These are phyloP conservation scores for Phenoliferia sp. DNA, from an alignment of 1,284 basidiomycete species.

Conservation along the genomic window DNA sequence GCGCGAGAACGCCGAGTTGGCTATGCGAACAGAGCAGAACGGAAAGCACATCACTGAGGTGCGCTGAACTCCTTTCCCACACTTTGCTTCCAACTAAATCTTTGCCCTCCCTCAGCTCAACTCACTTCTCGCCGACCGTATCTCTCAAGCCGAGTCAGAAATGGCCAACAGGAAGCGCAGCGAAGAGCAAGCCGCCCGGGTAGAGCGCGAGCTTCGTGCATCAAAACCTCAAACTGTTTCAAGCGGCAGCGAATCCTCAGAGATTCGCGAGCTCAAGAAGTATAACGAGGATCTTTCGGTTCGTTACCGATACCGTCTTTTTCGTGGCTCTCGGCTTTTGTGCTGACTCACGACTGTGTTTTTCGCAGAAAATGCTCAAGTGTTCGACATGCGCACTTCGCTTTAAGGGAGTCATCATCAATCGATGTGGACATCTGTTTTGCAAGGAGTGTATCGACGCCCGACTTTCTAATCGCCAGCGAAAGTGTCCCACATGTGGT, in stretches of 20 bases:
- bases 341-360: background rate
- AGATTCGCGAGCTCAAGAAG: constrained; percentile 38
- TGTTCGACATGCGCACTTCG: constrained; percentile 85
- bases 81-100: background rate
- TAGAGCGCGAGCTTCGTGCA: constrained; percentile 43
- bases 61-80: background rate
- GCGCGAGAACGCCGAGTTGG: constrained; percentile 24
- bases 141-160: constrained; percentile 42
- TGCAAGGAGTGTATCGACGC: constrained; percentile 57
- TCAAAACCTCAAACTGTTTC: constrained; percentile 46
- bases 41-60: constrained; percentile 19
- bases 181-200: constrained; percentile 41
- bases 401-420: constrained; percentile 80
- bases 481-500: constrained; percentile 92
- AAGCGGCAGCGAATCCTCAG: constrained; percentile 23
- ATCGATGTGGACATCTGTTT: constrained; percentile 60
- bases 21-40: constrained; percentile 17
- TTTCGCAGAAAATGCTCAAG: constrained; percentile 67
- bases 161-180: constrained; percentile 35
- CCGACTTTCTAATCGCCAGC: constrained; percentile 81
- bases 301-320: no score
- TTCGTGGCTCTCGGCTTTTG: background rate
- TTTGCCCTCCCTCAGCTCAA: constrained; percentile 33
- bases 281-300: constrained; percentile 60
- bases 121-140: constrained; percentile 43